A percentile compares a stretch with the other conserved stretches of the same genome.
Evolutionary conservation across 495 filamentous ascomycete species (phyloP).

Genomic region (Annulohypoxylon bovei): DNA sequence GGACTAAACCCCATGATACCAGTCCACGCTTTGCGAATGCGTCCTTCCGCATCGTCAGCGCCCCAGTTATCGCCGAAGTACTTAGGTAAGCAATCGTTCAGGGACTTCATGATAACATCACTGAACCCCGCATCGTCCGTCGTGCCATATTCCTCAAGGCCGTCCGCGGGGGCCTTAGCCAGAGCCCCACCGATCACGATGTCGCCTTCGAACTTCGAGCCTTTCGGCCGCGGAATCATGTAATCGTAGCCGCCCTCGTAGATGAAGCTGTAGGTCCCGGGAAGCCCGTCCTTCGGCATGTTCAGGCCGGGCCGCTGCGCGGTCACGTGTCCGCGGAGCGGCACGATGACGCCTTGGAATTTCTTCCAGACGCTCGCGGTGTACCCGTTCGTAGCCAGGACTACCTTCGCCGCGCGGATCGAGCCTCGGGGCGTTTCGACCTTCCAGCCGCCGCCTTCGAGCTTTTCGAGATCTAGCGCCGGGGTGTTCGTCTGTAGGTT

Average conservation of each 20-base stretch:
- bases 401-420: constrained; percentile 63
- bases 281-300: constrained; percentile 56
- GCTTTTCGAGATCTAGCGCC: constrained; percentile 52
- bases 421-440: constrained; percentile 65
- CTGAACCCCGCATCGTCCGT: constrained; percentile 69
- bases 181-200: constrained; percentile 78
- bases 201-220: constrained; percentile 60
- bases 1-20: constrained; percentile 69
- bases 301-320: constrained; percentile 65
- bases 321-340: constrained; percentile 73
- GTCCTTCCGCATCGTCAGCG: constrained; percentile 63
- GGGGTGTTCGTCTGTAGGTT: constrained; percentile 72
- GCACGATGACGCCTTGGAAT: constrained; percentile 70
- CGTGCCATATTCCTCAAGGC: constrained; percentile 61
- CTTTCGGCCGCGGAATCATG: constrained; percentile 68
- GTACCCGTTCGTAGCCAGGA: constrained; percentile 80
- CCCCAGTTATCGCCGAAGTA: constrained; percentile 71
- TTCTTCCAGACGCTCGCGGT: constrained; percentile 65
- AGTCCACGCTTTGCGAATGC: constrained; percentile 69
- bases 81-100: constrained; percentile 54
- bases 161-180: constrained; percentile 55
- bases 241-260: constrained; percentile 71
- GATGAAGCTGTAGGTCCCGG: constrained; percentile 69
- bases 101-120: constrained; percentile 61
- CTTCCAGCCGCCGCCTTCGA: constrained; percentile 50